These are phyloP conservation scores for Lactifluus volemus DNA, from an alignment of 768 basidiomycete genomes.

Conservation along the genomic window DNA sequence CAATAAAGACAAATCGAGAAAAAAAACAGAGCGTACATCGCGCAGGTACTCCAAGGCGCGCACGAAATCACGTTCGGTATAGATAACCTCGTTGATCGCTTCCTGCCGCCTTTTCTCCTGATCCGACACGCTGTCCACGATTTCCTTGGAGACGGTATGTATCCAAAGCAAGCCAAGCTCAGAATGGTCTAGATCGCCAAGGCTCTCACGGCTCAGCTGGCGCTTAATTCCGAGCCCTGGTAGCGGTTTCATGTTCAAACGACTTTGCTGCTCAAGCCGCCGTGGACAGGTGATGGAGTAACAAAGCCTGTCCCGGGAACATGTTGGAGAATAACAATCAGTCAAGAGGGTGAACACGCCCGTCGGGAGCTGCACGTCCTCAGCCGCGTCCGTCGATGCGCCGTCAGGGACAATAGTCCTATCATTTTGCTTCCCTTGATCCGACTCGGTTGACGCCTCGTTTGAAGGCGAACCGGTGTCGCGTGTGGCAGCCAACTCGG, in stretches of 20 bases:
- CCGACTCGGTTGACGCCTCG: slow-evolving; percentile 27
- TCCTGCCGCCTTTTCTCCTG: slow-evolving; percentile 94
- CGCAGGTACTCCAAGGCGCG: slow-evolving; percentile 96
- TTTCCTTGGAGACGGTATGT: slow-evolving; percentile 90
- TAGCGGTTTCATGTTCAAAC: slow-evolving; percentile 89
- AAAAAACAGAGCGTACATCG: slow-evolving; percentile 49
- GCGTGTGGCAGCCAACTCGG: slow-evolving; percentile 22
- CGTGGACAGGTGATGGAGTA: slow-evolving; percentile 97
- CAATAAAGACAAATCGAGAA: slow-evolving; percentile 3
- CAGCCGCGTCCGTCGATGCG: slow-evolving; percentile 22
- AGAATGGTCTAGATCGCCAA: slow-evolving; percentile 59
- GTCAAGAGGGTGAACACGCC: slow-evolving; percentile 96
- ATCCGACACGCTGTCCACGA: slow-evolving; percentile 87
- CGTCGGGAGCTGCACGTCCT: slow-evolving; percentile 69
- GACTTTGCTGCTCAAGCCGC: slow-evolving; percentile 86
- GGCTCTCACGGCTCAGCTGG: slow-evolving; percentile 71
- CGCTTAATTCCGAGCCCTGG: slow-evolving; percentile 65
- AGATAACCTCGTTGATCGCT: slow-evolving; percentile 93
- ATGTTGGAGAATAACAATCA: slow-evolving; percentile 97
- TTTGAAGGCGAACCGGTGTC: slow-evolving; percentile 21
- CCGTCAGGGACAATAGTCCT: slow-evolving; percentile 20
- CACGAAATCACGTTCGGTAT: slow-evolving; percentile 96
- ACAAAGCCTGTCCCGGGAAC: slow-evolving; percentile 88
- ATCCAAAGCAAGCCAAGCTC: slow-evolving; percentile 90
- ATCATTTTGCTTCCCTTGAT: slow-evolving; percentile 22